Base-by-base conservation (phyloP, 163 green algal species). In the Chloromonas sp. region DNA sequence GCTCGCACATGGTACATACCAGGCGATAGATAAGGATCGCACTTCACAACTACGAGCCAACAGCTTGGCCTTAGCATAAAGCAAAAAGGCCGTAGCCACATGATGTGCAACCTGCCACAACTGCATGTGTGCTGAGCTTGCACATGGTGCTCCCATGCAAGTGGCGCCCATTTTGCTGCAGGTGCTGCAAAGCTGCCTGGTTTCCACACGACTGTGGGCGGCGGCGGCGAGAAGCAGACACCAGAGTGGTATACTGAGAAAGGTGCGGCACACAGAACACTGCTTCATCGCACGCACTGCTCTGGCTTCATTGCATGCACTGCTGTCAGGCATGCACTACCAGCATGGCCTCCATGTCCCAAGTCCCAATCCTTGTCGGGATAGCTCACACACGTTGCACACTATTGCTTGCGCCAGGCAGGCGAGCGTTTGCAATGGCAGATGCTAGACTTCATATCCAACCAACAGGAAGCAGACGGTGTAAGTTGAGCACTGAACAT, bases 161-260 rank as follows among this genome's bases (percentile, higher is more conserved):
- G 36, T 36, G 36, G 36, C 36, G 36, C 36, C 36, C 36, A 36
- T 36, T 36, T 36, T 36, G 36, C 36, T 11, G 59, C 74, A 90
- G 89, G 87, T 66, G 85, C 91, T 58, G 93, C 95, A 2, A 84
- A 93, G 3, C 88, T 98, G 58, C 95, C 96, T 3, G 95, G 94
- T 66, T 99, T 99, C 90, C 96, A 99, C 92, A 96, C 96, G 0
- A 95, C 87, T 84, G 95, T 98, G 2, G 96, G 96, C 3, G 94
- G 89, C 58, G 96, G 96, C 58, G 93, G 94, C 57, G 94, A 97
- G 60, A 92, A 93, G 14, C 96, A 98, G 82, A 70, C 70, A 36
- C 86, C 89, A 0, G 89, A 92, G 13, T 99, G 95, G 94, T 99
- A 99, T 83, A 81, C 88, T 0, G 89, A 97, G 14, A 92, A 98